A percentile compares a stretch with the other conserved stretches of the same genome.
Conservation (phyloP, 1,284 basidiomycete genomes). For the Tilletia walkeri region DNA sequence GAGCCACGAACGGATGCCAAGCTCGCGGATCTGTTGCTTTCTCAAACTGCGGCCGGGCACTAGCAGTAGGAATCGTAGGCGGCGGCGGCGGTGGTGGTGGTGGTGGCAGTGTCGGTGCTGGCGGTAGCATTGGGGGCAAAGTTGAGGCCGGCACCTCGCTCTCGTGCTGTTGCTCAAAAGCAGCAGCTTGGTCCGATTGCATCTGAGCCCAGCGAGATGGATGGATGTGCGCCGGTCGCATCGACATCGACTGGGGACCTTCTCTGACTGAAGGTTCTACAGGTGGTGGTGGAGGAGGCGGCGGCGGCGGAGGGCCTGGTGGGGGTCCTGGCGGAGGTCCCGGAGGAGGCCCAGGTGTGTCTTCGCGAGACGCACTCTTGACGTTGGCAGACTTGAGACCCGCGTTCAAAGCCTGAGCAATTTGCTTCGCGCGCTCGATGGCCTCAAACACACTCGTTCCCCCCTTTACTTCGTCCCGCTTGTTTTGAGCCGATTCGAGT, state of each 20-base stretch:
- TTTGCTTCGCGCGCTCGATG: not conserved
- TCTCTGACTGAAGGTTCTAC: not conserved
- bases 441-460: not conserved
- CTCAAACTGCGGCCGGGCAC: too few species aligned
- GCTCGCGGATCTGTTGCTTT: too few species aligned
- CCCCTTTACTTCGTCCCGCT: not conserved
- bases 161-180: too few species aligned
- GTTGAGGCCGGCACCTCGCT: too few species aligned
- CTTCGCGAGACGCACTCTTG: not conserved
- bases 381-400: not conserved
- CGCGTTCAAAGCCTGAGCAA: not conserved
- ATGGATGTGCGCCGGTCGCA: not conserved
- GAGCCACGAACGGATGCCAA: too few species aligned
- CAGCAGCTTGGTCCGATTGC: not conserved
- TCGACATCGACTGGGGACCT: not conserved
- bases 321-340: not conserved
- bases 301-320: not conserved
- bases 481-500: not conserved
- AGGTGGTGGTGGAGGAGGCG: not conserved
- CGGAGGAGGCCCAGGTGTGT: not conserved
- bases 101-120: too few species aligned
- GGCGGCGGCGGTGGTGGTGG: too few species aligned
- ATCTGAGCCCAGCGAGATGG: slow-evolving; percentile 1
- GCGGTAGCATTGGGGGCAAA: too few species aligned
- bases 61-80: too few species aligned